These are phyloP conservation scores for Dillenia turbinata DNA, from an alignment of 164 flowering plant species.

Conservation along the genomic window DNA sequence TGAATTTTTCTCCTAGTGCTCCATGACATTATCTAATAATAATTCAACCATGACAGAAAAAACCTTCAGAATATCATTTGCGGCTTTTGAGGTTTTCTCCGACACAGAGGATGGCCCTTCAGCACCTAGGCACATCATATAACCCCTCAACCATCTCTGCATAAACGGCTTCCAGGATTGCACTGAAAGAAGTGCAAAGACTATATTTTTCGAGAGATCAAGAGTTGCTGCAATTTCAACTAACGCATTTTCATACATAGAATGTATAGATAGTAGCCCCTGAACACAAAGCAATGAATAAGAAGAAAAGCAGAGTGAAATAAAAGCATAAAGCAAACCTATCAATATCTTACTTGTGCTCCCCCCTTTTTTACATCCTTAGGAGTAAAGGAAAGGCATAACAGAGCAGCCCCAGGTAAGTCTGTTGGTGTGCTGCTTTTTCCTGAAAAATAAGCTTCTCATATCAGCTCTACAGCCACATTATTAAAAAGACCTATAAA, in stretches of 20 bases:
- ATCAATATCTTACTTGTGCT: conserved; percentile 38
- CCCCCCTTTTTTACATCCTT: conserved; percentile 33
- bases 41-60: neutral
- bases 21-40: neutral
- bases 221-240: conserved; percentile 69
- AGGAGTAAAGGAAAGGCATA: conserved; percentile 47
- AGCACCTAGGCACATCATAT: conserved; percentile 30
- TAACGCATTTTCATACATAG: conserved; percentile 51
- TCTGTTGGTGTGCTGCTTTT: conserved; percentile 28
- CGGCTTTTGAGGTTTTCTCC: conserved; percentile 64
- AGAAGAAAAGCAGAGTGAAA: conserved; percentile 1
- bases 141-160: conserved; percentile 69
- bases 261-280: conserved; percentile 39
- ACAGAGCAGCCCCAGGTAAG: conserved; percentile 84
- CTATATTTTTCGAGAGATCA: conserved; percentile 75
- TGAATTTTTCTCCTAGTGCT: neutral
- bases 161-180: conserved; percentile 94
- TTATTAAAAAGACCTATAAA: no score
- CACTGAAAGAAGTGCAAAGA: conserved; percentile 67
- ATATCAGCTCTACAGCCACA: no score
- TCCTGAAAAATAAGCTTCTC: conserved; percentile 13
- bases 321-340: neutral
- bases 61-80: conserved; percentile 81
- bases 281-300: conserved; percentile 16
- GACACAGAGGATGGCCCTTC: conserved; percentile 23